Percentiles rank a stretch among this genome's conserved stretches.
Evolutionary conservation across 2,329 filamentous ascomycete genomes (phyloP).

Genomic region (Pyricularia sp.): DNA sequence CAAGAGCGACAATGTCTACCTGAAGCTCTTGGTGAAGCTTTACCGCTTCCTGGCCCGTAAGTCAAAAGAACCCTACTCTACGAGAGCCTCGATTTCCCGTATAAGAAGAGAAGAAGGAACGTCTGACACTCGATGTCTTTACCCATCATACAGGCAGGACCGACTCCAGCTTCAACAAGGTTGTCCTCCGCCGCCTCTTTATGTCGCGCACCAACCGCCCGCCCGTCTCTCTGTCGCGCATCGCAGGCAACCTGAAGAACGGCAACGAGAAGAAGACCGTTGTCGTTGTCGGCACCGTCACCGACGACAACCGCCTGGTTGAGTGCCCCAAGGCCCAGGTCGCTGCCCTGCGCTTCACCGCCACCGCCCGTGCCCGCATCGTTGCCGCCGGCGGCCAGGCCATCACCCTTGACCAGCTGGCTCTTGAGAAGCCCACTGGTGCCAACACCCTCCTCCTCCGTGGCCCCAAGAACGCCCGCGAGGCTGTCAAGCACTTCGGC

Average conservation of each 20-base stretch:
- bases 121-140: not conserved
- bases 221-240: constrained; percentile 86
- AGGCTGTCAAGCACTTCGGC: constrained; percentile 98
- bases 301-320: constrained; percentile 91
- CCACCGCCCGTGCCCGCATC: constrained; percentile 89
- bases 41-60: constrained; percentile 94
- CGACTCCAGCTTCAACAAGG: constrained; percentile 97
- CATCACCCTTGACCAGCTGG: constrained; percentile 94
- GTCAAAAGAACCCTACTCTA: constrained; percentile 21
- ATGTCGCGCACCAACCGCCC: constrained; percentile 98
- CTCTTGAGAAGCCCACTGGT: constrained; percentile 86
- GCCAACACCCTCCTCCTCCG: constrained; percentile 94
- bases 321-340: constrained; percentile 84
- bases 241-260: constrained; percentile 57
- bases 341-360: constrained; percentile 91
- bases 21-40: constrained; percentile 95
- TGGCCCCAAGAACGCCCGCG: constrained; percentile 94
- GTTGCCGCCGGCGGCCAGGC: constrained; percentile 86
- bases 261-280: constrained; percentile 67
- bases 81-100: not conserved
- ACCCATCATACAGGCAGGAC: constrained; percentile 57
- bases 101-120: not conserved
- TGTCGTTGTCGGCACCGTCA: constrained; percentile 88
- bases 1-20: constrained; percentile 97
- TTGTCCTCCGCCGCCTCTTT: constrained; percentile 91